Percentiles rank a stretch among this genome's conserved stretches.
Evolutionary conservation across 805 yeast genomes (phyloP).

Genomic region (Zygotorulaspora florentina): DNA sequence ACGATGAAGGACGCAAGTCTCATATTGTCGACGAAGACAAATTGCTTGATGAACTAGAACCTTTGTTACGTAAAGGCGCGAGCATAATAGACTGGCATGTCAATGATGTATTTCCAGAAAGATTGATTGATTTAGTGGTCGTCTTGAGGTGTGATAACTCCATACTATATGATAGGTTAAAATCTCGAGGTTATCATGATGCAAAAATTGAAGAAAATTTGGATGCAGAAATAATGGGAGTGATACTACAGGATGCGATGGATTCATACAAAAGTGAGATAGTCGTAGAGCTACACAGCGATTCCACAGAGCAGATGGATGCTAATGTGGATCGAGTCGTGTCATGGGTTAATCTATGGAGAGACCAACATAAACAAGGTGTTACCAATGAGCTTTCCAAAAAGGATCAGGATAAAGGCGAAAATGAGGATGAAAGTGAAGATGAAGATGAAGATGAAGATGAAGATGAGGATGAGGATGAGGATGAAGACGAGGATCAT

Average conservation of each 20-base stretch:
- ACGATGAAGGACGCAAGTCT: conserved; percentile 79
- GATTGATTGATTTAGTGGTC: conserved; percentile 86
- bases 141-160: conserved; percentile 79
- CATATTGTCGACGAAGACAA: conserved; percentile 91
- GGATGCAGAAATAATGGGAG: conserved; percentile 97
- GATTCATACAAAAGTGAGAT: conserved; percentile 76
- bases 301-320: conserved; percentile 71
- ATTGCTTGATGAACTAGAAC: conserved; percentile 75
- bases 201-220: conserved; percentile 83
- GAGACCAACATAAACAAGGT: conserved; percentile 56
- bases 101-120: conserved; percentile 90
- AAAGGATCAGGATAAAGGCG: conserved; percentile 8
- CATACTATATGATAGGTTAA: conserved; percentile 67
- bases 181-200: conserved; percentile 71
- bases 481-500: no score
- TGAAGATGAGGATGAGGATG: conserved; percentile 2
- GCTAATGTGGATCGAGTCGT: conserved; percentile 72
- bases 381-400: conserved; percentile 47
- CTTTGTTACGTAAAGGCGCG: conserved; percentile 78
- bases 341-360: conserved; percentile 77
- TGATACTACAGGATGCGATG: conserved; percentile 77
- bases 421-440: conserved; percentile 12
- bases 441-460: conserved; percentile 10
- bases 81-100: conserved; percentile 95
- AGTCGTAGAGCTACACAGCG: conserved; percentile 74